phyloP scores from a whole-genome alignment of 306 rosid species.

The Dryas drummondii region DNA sequence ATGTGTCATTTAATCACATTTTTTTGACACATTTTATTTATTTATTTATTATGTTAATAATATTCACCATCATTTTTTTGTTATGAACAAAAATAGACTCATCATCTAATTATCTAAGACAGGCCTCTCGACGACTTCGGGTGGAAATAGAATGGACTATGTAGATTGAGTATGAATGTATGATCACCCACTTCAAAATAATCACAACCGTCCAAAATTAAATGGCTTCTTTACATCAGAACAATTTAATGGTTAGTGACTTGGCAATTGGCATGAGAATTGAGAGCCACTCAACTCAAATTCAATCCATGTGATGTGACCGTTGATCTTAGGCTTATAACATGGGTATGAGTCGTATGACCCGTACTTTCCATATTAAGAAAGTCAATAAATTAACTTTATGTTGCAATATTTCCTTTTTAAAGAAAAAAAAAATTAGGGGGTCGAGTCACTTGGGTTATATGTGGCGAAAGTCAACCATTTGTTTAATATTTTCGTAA shows the following conservation, averaged over 20 bases:
- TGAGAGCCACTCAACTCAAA: background rate
- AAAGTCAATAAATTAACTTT: constrained; percentile 7
- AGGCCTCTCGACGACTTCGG: background rate
- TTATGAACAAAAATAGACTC: no score
- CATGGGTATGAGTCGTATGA: background rate
- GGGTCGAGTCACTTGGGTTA: background rate
- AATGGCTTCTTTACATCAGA: background rate
- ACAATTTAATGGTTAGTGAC: background rate
- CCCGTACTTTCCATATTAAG: background rate
- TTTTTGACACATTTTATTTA: no score
- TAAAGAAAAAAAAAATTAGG: background rate
- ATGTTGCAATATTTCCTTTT: background rate
- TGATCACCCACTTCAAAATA: constrained; percentile 12
- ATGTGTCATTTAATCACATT: no score
- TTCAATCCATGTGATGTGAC: constrained; percentile 41
- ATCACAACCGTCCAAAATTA: constrained; percentile 33
- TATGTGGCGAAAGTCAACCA: background rate
- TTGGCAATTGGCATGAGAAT: background rate
- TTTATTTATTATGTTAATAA: no score
- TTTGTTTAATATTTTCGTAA: constrained; percentile 17
- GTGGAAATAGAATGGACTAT: no score
- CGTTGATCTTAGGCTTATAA: constrained; percentile 3
- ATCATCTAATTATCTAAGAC: constrained; percentile 28
- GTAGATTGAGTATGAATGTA: constrained; percentile 15
- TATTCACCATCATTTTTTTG: no score